Evolutionary conservation across 768 basidiomycete genomes (phyloP), one percentile per base, ranked within the genome.

Genomic region (Kwoniella newhampshirensis): DNA sequence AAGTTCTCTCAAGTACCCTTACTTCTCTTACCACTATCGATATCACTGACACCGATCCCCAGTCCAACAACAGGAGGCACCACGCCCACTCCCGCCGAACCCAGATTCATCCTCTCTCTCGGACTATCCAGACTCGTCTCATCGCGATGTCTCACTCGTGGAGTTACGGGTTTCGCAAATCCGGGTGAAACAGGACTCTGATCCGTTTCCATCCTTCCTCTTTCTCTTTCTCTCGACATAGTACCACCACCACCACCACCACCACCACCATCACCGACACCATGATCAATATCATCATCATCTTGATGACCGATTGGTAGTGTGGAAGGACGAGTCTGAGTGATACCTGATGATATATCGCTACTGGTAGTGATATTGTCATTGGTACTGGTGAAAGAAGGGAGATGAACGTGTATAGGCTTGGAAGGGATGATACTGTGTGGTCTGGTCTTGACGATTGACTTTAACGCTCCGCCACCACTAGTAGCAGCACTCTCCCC

Each of bases 81-180:
- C 12, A 27, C n/a, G 17, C 52, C 43, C 27, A 44, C 20, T 32
- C 32, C 54, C 30, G 35, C 35, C 12, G 23, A 32, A 28, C 53
- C 48, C 20, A 60, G 26, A 27, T 36, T 47, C 6, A 57, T 48
- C 13, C 55, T 18, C 8, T 57, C 55, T n/a, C 26, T 30, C 13
- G 55, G 47, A n/a, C 17, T 41, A 32, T 60, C 59, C 12, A 55
- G 32, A 18, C 47, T 51, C 27, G 37, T 50, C 26, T 63, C 62
- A 17, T 54, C 51, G 17, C 62, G 20, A 3, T 46, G 51, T 25
- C 62, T 27, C 25, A 63, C 58, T 26, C 42, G 49, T 2, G 62
- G 62, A 18, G 62, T 63, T 0, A 63, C 62, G 6, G 62, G 48
- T 32, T 51, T 48, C 9, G 62, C 57, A 4, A 60, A 25, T 23